Evolutionary conservation across 1,139 yeast species (phyloP), one percentile per base, ranked within the genome.

Genomic region (Kazachstania sp.): DNA sequence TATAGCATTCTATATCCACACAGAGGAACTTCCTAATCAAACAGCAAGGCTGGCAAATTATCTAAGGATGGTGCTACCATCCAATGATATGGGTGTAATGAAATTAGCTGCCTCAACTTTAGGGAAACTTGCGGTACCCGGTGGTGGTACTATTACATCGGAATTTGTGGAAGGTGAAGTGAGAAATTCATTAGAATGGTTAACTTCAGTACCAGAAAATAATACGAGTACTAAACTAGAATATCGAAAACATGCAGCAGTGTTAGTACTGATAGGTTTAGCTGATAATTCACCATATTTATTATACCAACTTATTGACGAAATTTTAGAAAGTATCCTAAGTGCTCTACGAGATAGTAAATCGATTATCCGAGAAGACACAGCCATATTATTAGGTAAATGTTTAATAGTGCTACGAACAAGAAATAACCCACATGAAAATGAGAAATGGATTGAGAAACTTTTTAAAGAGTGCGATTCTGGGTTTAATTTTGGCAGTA

Each of bases 91-190:
- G 34, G 85, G 80, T 34, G 92, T 88, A 38, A 86, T 90, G 90
- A 78, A 80, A 53, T 77, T 84, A 34, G 97, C 97, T 2, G 87
- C 95, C 1, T 76, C 75, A 46, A 86, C 96, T 0, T 71, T 92
- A 56, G 97, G 97, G 7, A 84, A 83, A 56, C 71, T 92, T 54
- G 95, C 97, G 0, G 79, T 83, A 1, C 90, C 95, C 0, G 95
- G 95, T 26, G 94, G 95, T 1, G 94, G 95, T 1, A 79, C 94
- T 1, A 69, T 88, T 47, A 86, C 95, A 0, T 88, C 95, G 0
- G 97, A 88, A 48, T 83, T 92, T 65, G 97, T 92, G 29, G 97
- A 90, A 54, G 85, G 81, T 57, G 97, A 92, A 63, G 94, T 94
- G 11, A 86, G 85, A 60, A 74, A 88, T 48, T 88, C 96, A 41